Percentiles rank a stretch among this genome's conserved stretches.
Conservation (phyloP, 2,329 filamentous ascomycete genomes). For the Hirsutella rhossiliensis region DNA sequence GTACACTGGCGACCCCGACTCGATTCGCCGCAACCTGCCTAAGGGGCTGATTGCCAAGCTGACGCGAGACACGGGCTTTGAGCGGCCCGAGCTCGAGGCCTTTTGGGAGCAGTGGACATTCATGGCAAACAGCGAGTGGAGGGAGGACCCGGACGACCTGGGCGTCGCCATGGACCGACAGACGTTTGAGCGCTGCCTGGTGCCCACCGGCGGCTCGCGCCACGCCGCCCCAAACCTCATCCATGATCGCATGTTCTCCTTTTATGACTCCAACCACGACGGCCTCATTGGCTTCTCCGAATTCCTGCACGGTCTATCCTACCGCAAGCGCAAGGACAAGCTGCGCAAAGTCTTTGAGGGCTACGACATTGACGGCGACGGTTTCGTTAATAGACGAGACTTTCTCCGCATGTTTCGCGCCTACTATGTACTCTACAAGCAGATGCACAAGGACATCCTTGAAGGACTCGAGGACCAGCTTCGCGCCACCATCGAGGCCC, state of each 20-base stretch:
- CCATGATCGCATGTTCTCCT: constrained; percentile 91
- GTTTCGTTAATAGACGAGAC: constrained; percentile 73
- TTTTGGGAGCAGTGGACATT: constrained; percentile 97
- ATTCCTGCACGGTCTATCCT: constrained; percentile 73
- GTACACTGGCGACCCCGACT: constrained; percentile 79
- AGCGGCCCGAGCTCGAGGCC: constrained; percentile 79
- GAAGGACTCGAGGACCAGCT: constrained; percentile 68
- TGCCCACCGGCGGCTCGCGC: constrained; percentile 69
- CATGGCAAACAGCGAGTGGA: constrained; percentile 77
- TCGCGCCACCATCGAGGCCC: constrained; percentile 61
- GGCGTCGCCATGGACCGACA: constrained; percentile 78
- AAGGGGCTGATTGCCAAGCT: constrained; percentile 55
- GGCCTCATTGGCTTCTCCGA: constrained; percentile 86
- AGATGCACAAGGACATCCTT: constrained; percentile 76
- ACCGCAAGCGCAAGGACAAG: constrained; percentile 55
- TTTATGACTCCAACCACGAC: constrained; percentile 87
- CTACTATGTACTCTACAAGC: constrained; percentile 82
- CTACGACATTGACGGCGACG: constrained; percentile 84
- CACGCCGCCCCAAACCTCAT: constrained; percentile 77
- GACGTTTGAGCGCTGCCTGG: constrained; percentile 84
- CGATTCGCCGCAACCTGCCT: constrained; percentile 55
- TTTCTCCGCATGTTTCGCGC: constrained; percentile 86
- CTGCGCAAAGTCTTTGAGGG: constrained; percentile 69
- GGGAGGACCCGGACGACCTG: constrained; percentile 66
- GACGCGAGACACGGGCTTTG: constrained; percentile 62